Conservation (phyloP, 2,329 filamentous ascomycete species). For the Trichoderma atroviride region DNA sequence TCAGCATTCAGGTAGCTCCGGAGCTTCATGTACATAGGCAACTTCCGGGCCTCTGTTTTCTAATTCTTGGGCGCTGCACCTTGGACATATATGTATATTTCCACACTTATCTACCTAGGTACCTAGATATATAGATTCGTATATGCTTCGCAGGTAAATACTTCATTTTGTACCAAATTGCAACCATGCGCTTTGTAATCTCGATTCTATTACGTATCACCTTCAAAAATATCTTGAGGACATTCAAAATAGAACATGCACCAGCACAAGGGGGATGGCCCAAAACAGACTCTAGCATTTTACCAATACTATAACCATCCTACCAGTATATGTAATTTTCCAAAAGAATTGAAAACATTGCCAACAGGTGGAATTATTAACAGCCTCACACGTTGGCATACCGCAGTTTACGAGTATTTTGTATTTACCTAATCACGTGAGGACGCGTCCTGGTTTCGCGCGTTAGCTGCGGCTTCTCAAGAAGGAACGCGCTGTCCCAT, state of each 20-base stretch:
- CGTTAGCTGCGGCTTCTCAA: neutral
- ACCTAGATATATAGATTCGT: neutral
- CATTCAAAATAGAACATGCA: neutral
- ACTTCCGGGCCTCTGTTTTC: neutral
- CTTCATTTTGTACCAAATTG: neutral
- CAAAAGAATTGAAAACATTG: too few species aligned
- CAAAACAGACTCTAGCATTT: neutral
- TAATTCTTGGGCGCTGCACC: neutral
- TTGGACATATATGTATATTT: neutral
- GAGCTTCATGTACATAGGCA: neutral
- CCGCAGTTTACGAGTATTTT: neutral
- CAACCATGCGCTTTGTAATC: neutral
- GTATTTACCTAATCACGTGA: conserved; percentile 1
- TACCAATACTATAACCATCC: neutral
- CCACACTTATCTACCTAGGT: neutral
- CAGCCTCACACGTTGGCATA: neutral
- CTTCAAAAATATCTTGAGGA: neutral
- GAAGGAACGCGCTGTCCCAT: neutral
- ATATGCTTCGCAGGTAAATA: neutral
- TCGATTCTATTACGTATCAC: neutral
- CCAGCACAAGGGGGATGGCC: neutral
- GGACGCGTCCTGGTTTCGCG: neutral
- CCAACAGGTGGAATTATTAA: neutral
- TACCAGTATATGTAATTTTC: neutral
- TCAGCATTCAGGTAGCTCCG: neutral